These are phyloP conservation scores for Allomyces macrogynus DNA, from an alignment of 192 early-diverging fungal genomes.

Conservation along the genomic window DNA sequence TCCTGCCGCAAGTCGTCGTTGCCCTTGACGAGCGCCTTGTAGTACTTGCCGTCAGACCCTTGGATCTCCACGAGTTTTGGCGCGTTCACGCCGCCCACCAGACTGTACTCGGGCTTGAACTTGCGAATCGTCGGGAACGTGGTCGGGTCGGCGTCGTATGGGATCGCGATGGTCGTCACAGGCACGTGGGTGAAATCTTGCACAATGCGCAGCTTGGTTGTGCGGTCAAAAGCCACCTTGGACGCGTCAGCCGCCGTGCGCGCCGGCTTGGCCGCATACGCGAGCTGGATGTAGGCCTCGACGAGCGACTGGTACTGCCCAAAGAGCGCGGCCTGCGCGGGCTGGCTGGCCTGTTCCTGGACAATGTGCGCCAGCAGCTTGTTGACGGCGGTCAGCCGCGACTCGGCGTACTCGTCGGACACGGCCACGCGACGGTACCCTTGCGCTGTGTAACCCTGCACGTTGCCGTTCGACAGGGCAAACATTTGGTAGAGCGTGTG, in stretches of 20 bases:
- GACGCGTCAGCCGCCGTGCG: background rate
- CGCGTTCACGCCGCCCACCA: background rate
- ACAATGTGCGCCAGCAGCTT: background rate
- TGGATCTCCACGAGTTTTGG: background rate
- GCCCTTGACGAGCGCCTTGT: constrained; percentile 19
- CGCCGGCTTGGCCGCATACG: no score
- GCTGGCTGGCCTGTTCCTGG: background rate
- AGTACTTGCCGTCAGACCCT: background rate
- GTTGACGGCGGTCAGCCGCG: background rate
- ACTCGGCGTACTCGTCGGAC: background rate
- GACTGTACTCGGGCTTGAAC: background rate
- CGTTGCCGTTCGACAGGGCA: background rate
- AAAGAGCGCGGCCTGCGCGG: no score
- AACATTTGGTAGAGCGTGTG: background rate
- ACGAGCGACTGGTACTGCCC: no score
- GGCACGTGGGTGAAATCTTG: no score
- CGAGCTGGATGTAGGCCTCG: no score
- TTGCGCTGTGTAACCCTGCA: background rate
- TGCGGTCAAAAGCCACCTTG: no score
- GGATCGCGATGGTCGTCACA: no score
- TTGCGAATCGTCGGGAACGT: background rate
- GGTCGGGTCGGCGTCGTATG: background rate
- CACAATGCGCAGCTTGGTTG: no score
- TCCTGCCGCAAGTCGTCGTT: constrained; percentile 61
- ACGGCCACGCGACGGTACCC: background rate